Evolutionary conservation across 352 stramenopile species (phyloP).

Genomic region (Bremia lactucae): DNA sequence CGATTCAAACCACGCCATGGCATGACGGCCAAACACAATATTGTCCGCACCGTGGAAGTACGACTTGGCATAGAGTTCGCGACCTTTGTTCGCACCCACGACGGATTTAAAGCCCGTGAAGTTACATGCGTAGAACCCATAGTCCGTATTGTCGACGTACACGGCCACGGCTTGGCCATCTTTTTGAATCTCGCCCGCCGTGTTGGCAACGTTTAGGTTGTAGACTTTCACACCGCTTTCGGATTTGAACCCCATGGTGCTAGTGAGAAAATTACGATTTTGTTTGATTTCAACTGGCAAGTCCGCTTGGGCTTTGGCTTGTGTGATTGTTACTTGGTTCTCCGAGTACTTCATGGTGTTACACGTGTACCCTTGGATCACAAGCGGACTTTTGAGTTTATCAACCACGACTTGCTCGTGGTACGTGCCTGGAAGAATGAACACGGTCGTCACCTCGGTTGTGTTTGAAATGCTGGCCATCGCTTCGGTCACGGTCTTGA

Average conservation of each 20-base stretch:
- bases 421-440: constrained; percentile 1
- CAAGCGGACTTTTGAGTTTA: background rate
- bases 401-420: background rate
- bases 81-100: background rate
- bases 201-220: constrained; percentile 11
- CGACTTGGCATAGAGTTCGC: background rate
- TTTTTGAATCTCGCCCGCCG: background rate
- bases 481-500: constrained; percentile 1
- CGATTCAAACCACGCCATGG: constrained; percentile 2
- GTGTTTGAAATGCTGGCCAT: constrained; percentile 5
- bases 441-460: constrained; percentile 2
- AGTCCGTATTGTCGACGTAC: constrained; percentile 3
- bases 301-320: background rate
- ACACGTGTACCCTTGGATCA: constrained; percentile 2
- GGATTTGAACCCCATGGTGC: background rate
- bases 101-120: constrained; percentile 1
- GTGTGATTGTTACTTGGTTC: constrained; percentile 2
- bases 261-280: background rate
- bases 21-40: background rate
- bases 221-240: constrained; percentile 5
- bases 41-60: constrained; percentile 2
- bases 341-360: background rate
- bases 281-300: background rate
- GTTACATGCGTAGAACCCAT: constrained; percentile 3
- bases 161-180: constrained; percentile 3